Base-by-base conservation (phyloP, 2,329 filamentous ascomycete species). In the Phoma herbarum region DNA sequence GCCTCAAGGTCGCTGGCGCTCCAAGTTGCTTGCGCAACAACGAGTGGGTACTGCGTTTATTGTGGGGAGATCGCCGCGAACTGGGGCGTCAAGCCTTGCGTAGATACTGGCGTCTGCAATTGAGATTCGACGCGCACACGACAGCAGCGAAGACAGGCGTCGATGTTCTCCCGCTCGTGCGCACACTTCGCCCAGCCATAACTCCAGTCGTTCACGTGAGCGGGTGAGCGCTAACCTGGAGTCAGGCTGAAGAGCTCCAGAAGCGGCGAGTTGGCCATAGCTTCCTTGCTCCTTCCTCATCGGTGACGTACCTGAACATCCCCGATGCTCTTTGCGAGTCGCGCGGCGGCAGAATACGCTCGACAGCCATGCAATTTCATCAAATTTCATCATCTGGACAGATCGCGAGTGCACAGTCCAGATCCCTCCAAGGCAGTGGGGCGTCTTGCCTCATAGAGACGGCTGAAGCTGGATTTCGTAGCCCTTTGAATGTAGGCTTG, bases 391-490 rank as follows among this genome's bases (percentile, higher is more conserved):
- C 62, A 67, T 60, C 46, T 48, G 39, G 54, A 54, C 58, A 16
- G 39, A 48, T 45, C 33, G 43, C 33, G 33, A 39, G 37, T 47
- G 51, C 58, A 60, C 56, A 59, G 61, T 60, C 65, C 62, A 67
- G 66, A 59, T 63, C 52, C 47, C 48, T 39, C 52, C 31, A 65
- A 59, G 56, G 52, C 48, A 59, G 60, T 55, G 57, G 57, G 57
- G 52, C 47, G 33, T 28, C 39, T 55, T 66, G 56, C 60, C 60
- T 59, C 59, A 61, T 64, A 56, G 57, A 63, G 59, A 58, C 59
- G 61, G 62, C 57, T 61, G 59, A 57, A 60, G 62, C 62, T 65
- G 63, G 67, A 60, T 64, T 63, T 64, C 57, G 45, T 31, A 42
- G 35, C 16, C 52, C 61, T 49, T 49, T 66, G 52, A 58, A 52